Evolutionary conservation across 257 asterid genomes (phyloP).

Genomic region (Plantago ovata): DNA sequence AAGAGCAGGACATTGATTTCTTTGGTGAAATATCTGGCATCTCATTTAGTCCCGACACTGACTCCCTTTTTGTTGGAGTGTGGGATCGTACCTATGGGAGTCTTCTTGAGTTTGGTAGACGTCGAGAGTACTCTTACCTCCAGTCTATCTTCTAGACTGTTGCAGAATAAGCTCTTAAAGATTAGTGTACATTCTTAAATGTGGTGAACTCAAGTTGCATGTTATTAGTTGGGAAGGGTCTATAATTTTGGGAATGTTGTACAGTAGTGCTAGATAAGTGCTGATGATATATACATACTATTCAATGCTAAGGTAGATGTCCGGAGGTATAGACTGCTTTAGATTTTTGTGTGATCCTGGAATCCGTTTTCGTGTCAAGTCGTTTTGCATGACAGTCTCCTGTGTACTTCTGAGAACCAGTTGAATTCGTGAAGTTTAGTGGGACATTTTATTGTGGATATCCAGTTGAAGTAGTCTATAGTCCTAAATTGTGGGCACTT

Average conservation of each 20-base stretch:
- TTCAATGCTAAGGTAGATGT: not conserved
- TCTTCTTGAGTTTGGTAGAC: constrained; percentile 77
- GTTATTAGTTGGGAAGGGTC: constrained; percentile 16
- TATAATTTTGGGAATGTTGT: constrained; percentile 34
- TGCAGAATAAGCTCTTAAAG: constrained; percentile 9
- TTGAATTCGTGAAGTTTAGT: too few relatives aligned
- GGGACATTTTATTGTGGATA: too few relatives aligned
- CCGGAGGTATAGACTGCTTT: too few relatives aligned
- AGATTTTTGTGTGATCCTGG: too few relatives aligned
- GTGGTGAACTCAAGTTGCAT: constrained; percentile 13
- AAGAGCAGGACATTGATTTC: constrained; percentile 89
- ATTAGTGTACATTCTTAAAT: constrained; percentile 26
- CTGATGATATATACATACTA: not conserved
- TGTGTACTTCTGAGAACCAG: too few relatives aligned
- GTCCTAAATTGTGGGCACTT: too few relatives aligned
- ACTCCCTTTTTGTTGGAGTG: constrained; percentile 80
- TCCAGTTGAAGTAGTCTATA: too few relatives aligned
- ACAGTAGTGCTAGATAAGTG: constrained; percentile 31
- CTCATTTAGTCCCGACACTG: constrained; percentile 87
- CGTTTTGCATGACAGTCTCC: too few relatives aligned
- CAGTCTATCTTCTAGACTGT: constrained; percentile 41
- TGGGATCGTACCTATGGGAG: constrained; percentile 95
- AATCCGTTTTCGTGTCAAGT: too few relatives aligned
- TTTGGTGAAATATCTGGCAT: constrained; percentile 94
- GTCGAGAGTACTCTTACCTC: constrained; percentile 64